Conservation (phyloP, 108 stramenopile species). For the Skeletonema grethae region DNA sequence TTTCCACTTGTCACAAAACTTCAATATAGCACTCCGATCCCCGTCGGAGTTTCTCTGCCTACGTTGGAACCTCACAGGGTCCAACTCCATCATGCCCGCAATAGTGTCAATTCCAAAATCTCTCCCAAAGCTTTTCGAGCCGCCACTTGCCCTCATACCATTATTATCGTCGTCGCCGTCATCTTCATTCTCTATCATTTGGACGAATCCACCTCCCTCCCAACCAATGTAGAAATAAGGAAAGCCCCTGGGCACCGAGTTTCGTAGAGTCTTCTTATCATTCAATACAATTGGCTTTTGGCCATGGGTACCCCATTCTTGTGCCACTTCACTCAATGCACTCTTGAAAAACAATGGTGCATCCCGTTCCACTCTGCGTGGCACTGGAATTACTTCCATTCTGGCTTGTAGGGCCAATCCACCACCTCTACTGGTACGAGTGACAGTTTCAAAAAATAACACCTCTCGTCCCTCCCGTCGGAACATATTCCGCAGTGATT, state of each 20-base stretch:
- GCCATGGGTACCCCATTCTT: conserved; percentile 83
- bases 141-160: conserved; percentile 20
- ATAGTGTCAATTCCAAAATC: conserved; percentile 83
- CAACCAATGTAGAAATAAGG: conserved; percentile 80
- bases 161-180: conserved; percentile 27
- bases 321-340: conserved; percentile 68
- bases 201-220: conserved; percentile 64
- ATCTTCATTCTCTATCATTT: conserved; percentile 65
- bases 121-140: conserved; percentile 47
- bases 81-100: conserved; percentile 76
- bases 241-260: conserved; percentile 72
- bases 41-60: conserved; percentile 44
- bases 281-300: conserved; percentile 52
- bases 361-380: conserved; percentile 54
- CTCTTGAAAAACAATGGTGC: conserved; percentile 73
- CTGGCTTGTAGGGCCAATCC: conserved; percentile 63
- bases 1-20: conserved; percentile 70
- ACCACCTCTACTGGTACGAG: conserved; percentile 34
- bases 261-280: conserved; percentile 53
- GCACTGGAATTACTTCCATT: conserved; percentile 73
- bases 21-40: conserved; percentile 51
- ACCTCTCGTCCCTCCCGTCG: conserved; percentile 51
- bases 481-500: conserved; percentile 60
- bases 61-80: conserved; percentile 74
- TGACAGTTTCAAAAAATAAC: conserved; percentile 72